A percentile compares a stretch with the other conserved stretches of the same genome.
Conservation (phyloP, 305 asterid genomes). For the Salvia sclarea region DNA sequence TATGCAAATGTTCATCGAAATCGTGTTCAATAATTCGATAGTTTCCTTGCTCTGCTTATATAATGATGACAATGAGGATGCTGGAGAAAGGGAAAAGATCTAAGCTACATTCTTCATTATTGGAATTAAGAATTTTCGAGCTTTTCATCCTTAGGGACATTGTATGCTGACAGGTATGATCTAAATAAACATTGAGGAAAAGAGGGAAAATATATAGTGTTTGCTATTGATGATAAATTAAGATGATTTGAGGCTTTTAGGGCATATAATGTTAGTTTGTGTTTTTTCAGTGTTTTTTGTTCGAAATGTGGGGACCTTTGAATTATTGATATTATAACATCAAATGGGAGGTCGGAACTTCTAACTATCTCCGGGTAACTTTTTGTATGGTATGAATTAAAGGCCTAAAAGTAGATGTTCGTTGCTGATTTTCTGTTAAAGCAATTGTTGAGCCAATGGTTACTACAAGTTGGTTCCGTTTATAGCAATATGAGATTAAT, state of each 20-base stretch:
- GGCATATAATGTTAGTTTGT: background rate
- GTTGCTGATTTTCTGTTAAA: background rate
- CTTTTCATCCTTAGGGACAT: background rate
- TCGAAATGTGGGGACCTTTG: background rate
- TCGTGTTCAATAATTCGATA: background rate
- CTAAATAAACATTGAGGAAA: background rate
- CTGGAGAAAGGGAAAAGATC: background rate
- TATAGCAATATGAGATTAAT: slow-evolving; percentile 14
- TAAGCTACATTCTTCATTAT: background rate
- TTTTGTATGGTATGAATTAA: slow-evolving; percentile 1
- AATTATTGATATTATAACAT: background rate
- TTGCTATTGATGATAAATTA: background rate
- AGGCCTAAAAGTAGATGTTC: background rate
- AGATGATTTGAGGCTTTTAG: background rate
- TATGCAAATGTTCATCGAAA: background rate
- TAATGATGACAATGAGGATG: slow-evolving; percentile 3
- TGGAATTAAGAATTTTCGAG: background rate
- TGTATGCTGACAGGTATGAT: background rate
- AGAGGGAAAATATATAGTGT: background rate
- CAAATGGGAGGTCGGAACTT: background rate
- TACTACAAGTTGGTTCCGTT: slow-evolving; percentile 1
- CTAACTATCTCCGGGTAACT: background rate
- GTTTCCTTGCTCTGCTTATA: background rate
- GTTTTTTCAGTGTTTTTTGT: background rate
- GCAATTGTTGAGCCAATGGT: background rate